Evolutionary conservation across 2,329 filamentous ascomycete genomes (phyloP).

Genomic region (Fusarium falciforme): DNA sequence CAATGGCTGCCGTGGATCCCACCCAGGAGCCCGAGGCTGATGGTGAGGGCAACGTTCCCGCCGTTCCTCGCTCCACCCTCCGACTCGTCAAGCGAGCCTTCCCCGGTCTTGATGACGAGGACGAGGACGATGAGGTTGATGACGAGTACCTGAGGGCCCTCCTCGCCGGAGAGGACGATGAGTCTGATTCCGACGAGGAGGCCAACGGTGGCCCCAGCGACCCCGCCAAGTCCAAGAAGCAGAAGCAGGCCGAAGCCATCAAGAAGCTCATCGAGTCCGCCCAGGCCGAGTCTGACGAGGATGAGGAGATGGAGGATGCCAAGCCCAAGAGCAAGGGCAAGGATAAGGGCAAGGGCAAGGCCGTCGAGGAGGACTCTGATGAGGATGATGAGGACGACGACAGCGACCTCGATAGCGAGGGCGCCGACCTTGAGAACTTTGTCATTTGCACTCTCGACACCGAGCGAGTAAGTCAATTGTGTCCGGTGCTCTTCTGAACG

Average conservation of each 20-base stretch:
- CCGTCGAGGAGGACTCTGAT: conserved; percentile 69
- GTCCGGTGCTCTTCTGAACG: not conserved
- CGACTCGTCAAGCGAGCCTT: conserved; percentile 85
- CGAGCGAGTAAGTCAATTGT: conserved; percentile 74
- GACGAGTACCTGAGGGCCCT: conserved; percentile 72
- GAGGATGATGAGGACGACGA: conserved; percentile 69
- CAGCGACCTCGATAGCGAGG: conserved; percentile 72
- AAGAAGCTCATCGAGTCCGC: conserved; percentile 81
- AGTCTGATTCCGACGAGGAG: conserved; percentile 68
- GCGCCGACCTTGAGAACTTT: conserved; percentile 83
- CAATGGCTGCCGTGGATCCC: conserved; percentile 98
- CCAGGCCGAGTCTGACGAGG: conserved; percentile 67
- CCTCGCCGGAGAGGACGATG: conserved; percentile 63
- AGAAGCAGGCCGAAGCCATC: conserved; percentile 79
- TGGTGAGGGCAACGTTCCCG: conserved; percentile 69
- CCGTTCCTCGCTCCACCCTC: conserved; percentile 82
- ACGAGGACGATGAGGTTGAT: conserved; percentile 73
- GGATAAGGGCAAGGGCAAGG: conserved; percentile 69
- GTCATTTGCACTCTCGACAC: conserved; percentile 97
- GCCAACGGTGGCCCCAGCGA: conserved; percentile 91
- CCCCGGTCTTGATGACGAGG: conserved; percentile 62
- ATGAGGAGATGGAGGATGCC: conserved; percentile 81
- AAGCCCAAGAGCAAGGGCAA: conserved; percentile 66
- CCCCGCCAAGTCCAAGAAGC: conserved; percentile 88
- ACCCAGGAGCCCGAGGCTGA: conserved; percentile 78